These are phyloP conservation scores for Telfairia occidentalis DNA, from an alignment of 331 rosid species.

Conservation along the genomic window DNA sequence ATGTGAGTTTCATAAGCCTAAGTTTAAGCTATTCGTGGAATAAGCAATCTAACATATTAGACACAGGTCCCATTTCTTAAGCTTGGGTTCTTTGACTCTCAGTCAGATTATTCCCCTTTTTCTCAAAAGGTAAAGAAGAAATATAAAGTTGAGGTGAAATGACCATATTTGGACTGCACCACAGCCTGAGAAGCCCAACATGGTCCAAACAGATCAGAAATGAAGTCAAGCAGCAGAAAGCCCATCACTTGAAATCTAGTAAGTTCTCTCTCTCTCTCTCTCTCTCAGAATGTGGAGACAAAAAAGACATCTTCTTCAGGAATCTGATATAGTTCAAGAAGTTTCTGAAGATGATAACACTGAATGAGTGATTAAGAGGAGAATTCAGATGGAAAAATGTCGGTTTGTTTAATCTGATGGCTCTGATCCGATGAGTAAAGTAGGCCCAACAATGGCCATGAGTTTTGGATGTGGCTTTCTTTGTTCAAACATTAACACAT, in stretches of 20 bases:
- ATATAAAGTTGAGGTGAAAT: background rate
- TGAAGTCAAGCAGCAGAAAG: background rate
- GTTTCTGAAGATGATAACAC: slow-evolving; percentile 1
- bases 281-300: background rate
- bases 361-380: background rate
- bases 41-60: background rate
- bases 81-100: background rate
- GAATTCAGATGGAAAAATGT: background rate
- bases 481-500: background rate
- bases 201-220: slow-evolving; percentile 1
- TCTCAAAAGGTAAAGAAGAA: background rate
- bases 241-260: background rate
- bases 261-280: background rate
- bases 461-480: slow-evolving; percentile 7
- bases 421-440: background rate
- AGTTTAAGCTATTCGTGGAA: too few species aligned
- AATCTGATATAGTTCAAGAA: background rate
- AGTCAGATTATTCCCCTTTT: background rate
- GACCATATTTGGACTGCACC: background rate
- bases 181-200: background rate
- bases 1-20: too few species aligned
- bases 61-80: background rate
- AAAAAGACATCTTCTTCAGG: background rate
- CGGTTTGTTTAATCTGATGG: background rate
- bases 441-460: slow-evolving; percentile 3